phyloP scores from a whole-genome alignment of 1,139 yeast species.

The Yamadazyma buinensis region DNA sequence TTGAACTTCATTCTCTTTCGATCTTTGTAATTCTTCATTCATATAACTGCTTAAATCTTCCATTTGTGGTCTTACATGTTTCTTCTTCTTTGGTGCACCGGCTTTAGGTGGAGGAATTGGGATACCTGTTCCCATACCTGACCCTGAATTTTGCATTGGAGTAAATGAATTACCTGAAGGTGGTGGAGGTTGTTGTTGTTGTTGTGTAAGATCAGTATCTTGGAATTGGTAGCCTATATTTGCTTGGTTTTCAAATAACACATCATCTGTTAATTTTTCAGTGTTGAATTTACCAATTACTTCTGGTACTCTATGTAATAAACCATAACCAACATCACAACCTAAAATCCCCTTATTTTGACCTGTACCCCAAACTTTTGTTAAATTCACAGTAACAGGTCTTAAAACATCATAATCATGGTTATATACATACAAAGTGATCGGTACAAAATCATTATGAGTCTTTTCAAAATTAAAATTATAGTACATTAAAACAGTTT shows the following conservation, averaged over 20 bases:
- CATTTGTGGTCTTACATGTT: conserved; percentile 18
- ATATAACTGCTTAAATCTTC: conserved; percentile 37
- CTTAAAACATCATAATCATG: conserved; percentile 81
- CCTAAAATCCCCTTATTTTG: conserved; percentile 79
- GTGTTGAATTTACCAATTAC: conserved; percentile 49
- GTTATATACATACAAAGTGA: conserved; percentile 76
- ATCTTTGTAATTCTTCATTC: conserved; percentile 45
- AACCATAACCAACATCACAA: conserved; percentile 92
- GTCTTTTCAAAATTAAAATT: conserved; percentile 43
- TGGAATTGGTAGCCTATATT: conserved; percentile 13
- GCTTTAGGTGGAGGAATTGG: conserved; percentile 19
- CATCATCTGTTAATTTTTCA: conserved; percentile 32
- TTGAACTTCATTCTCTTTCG: conserved; percentile 32
- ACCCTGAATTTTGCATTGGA: conserved; percentile 6
- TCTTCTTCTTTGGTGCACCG: conserved; percentile 26
- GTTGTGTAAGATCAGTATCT: conserved; percentile 3
- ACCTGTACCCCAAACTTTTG: conserved; percentile 40
- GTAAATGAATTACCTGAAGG: conserved; percentile 8
- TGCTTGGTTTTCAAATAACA: conserved; percentile 31
- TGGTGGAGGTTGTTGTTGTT: conserved; percentile 5
- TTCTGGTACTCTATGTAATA: conserved; percentile 79
- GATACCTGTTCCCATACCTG: too few species aligned
- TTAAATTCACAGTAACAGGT: conserved; percentile 70
- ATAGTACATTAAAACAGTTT: conserved; percentile 57
- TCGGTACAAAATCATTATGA: conserved; percentile 33